Evolutionary conservation across 805 yeast genomes (phyloP), one percentile per base, ranked within the genome.

Genomic region (Candida schatavii): DNA sequence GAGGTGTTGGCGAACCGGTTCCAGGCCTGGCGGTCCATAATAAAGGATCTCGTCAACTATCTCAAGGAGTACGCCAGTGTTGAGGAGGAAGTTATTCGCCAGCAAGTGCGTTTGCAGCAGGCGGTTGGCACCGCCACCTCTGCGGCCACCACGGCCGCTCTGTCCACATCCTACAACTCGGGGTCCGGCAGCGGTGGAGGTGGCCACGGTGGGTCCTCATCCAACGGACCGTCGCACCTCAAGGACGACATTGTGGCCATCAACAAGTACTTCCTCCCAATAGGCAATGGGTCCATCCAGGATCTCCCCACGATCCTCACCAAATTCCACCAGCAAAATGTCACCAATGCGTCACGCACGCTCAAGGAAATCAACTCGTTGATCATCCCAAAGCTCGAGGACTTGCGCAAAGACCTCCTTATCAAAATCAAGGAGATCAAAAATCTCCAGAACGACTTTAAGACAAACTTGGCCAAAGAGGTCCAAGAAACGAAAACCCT

Each of bases 361-460:
- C 68, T 72, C 46, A 77, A 75, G 55, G 80, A 77, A 32, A 60
- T 78, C 43, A 70, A 71, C 30, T 57, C 62, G 35, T 65, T 74
- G 42, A 63, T 78, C 28, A 66, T 78, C 17, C 83, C 83, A 31
- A 71, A 77, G 52, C 59, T 78, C 39, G 82, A 78, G 48, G 80
- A 76, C 49, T 68, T 78, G 54, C 76, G 61, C 54, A 77, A 86
- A 46, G 98, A 91, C 62, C 67, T 91, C 47, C 64, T 83, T 44
- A 81, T 86, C 39, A 89, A 90, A 56, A 88, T 91, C 47, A 86
- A 85, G 61, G 97, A 89, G 61, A 90, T 89, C 53, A 85, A 81
- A 59, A 77, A 85, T 31, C 67, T 90, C 45, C 83, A 85, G 50
- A 81, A 88, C 32, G 97, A 91, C 63, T 91, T 93, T 69, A 84